Base-by-base conservation (phyloP, 768 basidiomycete species). In the Rhizopogon vinicolor region DNA sequence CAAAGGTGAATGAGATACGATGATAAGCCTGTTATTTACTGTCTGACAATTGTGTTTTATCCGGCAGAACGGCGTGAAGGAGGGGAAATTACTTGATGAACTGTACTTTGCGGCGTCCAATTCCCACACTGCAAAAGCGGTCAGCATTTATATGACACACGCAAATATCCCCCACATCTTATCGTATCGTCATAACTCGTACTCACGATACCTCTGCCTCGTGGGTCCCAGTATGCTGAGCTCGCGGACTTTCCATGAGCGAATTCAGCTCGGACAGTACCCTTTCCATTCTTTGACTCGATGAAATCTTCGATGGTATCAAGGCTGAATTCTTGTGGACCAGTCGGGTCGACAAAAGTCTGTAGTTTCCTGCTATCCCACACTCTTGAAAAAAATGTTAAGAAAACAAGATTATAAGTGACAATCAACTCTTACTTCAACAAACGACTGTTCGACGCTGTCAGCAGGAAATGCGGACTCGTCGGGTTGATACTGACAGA, bases 181-280 rank as follows among this genome's bases (percentile, higher is more conserved):
- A 93, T 59, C 3, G 78, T 80, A 70, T 93, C 85, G 60, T 93
- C 91, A 60, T 93, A 93, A 65, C 86, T 85, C 5, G 91, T 93
- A 67, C 89, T 91, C 46, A 93, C 84, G 57, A 93, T 84, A 51
- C 81, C 76, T 28, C 87, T 80, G 3, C 91, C 91, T 54, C 85
- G 75, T 3, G 90, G 82, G 68, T 93, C 90, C 91, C 91, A 93
- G 61, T 87, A 92, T 0, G 88, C 91, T 14, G 91, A 85, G 58
- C 86, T 92, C 44, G 84, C 88, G 14, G 88, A 87, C 66, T 89
- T 89, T 54, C 81, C 78, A 63, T 93, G 91, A 13, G 66, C 67
- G 76, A 80, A 87, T 62, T 86, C 83, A 3, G 76, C 86, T 5
- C 87, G 83, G 29, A 91, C 69, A 18, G 73, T 70, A 0, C 81